Conservation (phyloP, 2,329 filamentous ascomycete species). For the Colletotrichum incanum region DNA sequence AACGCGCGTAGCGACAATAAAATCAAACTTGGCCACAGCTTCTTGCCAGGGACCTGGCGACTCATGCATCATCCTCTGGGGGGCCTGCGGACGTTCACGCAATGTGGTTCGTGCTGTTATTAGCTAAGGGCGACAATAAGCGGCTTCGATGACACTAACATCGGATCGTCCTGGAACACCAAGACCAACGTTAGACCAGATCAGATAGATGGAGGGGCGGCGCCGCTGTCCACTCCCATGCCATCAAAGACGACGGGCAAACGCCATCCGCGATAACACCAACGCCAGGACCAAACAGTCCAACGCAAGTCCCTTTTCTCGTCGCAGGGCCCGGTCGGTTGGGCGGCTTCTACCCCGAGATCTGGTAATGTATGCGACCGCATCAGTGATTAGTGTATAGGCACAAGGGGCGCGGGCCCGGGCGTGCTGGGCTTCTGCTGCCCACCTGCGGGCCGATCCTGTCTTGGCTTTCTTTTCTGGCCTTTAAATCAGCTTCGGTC, state of each 20-base stretch:
- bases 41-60: slow-evolving; percentile 10
- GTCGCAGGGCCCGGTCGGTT: slow-evolving; percentile 10
- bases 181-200: neutral
- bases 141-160: slow-evolving; percentile 4
- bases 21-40: slow-evolving; percentile 16
- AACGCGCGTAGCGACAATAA: slow-evolving; percentile 37
- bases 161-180: slow-evolving; percentile 9
- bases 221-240: neutral
- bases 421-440: neutral
- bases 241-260: slow-evolving; percentile 6
- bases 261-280: neutral
- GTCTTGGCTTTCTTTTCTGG: slow-evolving; percentile 22
- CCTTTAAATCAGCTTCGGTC: slow-evolving; percentile 10
- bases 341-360: slow-evolving; percentile 26
- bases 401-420: neutral
- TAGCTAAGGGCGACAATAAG: slow-evolving; percentile 8
- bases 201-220: neutral
- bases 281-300: neutral
- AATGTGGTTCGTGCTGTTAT: neutral
- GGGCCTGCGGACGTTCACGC: neutral
- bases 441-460: slow-evolving; percentile 39
- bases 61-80: slow-evolving; percentile 5
- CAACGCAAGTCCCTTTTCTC: neutral
- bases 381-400: neutral
- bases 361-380: slow-evolving; percentile 34